Conservation (phyloP, 164 flowering plant species). For the Vitis vinifera region ASM3070453v1 NC_081809.1:5793501-5794000, state of each 20-base stretch:
- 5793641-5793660: neutral
- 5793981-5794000: neutral
- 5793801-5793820: neutral
- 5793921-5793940: neutral
- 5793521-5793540: neutral
- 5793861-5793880: neutral
- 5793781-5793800: neutral
- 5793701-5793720: slow-evolving; percentile 79
- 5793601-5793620: neutral
- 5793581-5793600: neutral
- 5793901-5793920: neutral
- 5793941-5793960: neutral
- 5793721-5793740: slow-evolving; percentile 36
- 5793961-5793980: neutral
- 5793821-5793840: slow-evolving; percentile 3
- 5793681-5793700: slow-evolving; percentile 62
- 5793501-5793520: neutral
- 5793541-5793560: neutral
- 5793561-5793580: neutral
- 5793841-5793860: neutral
- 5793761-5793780: neutral
- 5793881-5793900: no score
- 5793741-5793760: slow-evolving; percentile 2
- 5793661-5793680: slow-evolving; percentile 72
- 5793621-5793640: neutral